phyloP scores from a whole-genome alignment of 331 rosid genomes.

The Stylosanthes scabra region DNA sequence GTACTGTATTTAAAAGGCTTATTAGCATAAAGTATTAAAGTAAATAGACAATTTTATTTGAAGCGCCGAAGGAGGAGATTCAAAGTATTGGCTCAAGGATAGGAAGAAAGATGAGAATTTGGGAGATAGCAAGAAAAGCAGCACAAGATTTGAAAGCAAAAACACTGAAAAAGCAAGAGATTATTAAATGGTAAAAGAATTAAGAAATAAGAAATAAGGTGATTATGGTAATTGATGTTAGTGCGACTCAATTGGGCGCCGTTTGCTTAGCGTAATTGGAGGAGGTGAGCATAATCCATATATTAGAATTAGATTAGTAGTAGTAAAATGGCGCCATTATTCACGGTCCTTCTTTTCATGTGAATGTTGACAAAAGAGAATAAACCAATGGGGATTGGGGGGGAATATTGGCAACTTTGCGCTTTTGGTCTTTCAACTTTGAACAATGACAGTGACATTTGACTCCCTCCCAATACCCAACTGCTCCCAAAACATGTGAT shows the following conservation, averaged over 20 bases:
- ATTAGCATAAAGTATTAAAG: neutral
- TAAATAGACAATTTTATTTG: neutral
- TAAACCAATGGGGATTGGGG: too few species aligned
- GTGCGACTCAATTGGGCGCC: conserved; percentile 57
- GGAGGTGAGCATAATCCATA: too few species aligned
- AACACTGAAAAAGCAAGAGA: conserved; percentile 33
- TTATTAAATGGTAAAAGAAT: neutral
- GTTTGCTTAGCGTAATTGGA: conserved; percentile 55
- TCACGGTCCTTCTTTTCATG: conserved; percentile 61
- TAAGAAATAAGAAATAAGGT: neutral
- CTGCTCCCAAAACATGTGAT: conserved; percentile 29
- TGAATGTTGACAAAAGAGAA: conserved; percentile 27
- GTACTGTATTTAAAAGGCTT: too few species aligned
- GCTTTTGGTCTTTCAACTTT: conserved; percentile 27
- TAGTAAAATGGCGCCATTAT: conserved; percentile 55
- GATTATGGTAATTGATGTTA: conserved; percentile 27
- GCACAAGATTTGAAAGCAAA: conserved; percentile 42
- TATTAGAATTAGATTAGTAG: too few species aligned
- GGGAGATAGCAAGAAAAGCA: conserved; percentile 43
- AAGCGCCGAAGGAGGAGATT: too few species aligned
- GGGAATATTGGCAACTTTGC: conserved; percentile 37
- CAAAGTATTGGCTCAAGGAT: conserved; percentile 52
- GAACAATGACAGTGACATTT: too few species aligned
- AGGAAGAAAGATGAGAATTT: conserved; percentile 24
- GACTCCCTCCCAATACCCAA: too few species aligned